Conservation (phyloP, 768 basidiomycete genomes). For the Rhizopogon roseolus region DNA sequence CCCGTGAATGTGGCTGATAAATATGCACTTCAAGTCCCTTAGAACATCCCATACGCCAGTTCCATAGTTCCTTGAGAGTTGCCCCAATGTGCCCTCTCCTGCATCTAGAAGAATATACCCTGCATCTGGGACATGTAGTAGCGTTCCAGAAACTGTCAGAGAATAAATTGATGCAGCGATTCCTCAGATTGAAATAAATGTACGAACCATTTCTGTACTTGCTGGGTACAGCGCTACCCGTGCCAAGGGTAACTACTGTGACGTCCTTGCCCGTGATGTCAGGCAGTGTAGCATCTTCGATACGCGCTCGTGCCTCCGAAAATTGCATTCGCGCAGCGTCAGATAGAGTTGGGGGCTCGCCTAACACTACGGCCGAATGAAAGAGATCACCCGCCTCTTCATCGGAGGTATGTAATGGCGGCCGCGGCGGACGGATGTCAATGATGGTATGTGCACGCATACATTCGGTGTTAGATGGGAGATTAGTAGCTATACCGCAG, state of each 20-base stretch:
- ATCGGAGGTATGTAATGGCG: slow-evolving; percentile 32
- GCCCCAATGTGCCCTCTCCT: slow-evolving; percentile 93
- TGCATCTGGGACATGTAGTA: slow-evolving; percentile 66
- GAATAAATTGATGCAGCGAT: background rate
- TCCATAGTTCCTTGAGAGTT: slow-evolving; percentile 77
- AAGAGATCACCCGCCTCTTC: slow-evolving; percentile 25
- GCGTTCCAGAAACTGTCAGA: slow-evolving; percentile 62
- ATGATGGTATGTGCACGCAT: slow-evolving; percentile 40
- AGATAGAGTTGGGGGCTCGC: slow-evolving; percentile 6
- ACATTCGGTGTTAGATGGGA: slow-evolving; percentile 42
- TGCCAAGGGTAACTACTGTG: slow-evolving; percentile 74
- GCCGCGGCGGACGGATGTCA: slow-evolving; percentile 41
- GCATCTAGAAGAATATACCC: slow-evolving; percentile 82
- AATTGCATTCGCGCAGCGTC: slow-evolving; percentile 33
- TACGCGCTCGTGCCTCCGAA: slow-evolving; percentile 28
- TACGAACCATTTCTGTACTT: slow-evolving; percentile 81
- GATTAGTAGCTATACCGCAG: slow-evolving; percentile 27
- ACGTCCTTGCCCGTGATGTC: slow-evolving; percentile 56
- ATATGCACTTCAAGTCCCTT: slow-evolving; percentile 72
- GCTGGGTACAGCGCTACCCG: slow-evolving; percentile 80
- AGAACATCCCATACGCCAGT: slow-evolving; percentile 54
- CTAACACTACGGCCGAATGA: slow-evolving; percentile 18
- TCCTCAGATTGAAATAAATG: background rate
- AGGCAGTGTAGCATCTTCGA: slow-evolving; percentile 15
- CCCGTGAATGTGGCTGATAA: slow-evolving; percentile 85